Conservation (phyloP, 306 rosid species). For the Clitoria ternatea region DNA sequence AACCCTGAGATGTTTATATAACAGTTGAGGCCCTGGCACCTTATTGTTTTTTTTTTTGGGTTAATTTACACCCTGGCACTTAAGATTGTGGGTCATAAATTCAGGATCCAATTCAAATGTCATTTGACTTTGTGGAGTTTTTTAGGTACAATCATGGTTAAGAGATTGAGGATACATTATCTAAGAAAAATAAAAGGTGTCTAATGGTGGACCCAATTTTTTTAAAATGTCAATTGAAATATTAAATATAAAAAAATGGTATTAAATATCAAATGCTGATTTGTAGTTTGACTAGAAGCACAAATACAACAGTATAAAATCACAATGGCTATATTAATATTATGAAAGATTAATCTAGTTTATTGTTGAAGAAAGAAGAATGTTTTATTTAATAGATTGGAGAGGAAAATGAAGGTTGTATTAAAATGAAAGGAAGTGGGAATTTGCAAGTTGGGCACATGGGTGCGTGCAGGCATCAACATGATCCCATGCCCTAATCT, state of each 20-base stretch:
- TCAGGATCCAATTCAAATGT: neutral
- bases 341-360: neutral
- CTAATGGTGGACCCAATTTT: neutral
- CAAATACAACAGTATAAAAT: neutral
- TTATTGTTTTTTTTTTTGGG: no score
- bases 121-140: neutral
- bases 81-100: neutral
- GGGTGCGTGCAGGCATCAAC: conserved; percentile 28
- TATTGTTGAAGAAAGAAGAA: conserved; percentile 20
- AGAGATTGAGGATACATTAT: neutral
- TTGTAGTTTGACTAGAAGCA: neutral
- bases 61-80: no score
- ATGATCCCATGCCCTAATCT: conserved; percentile 3
- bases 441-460: conserved; percentile 33
- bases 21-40: neutral
- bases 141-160: neutral
- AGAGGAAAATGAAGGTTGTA: neutral
- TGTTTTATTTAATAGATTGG: conserved; percentile 21
- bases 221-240: neutral
- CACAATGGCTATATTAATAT: neutral
- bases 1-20: neutral
- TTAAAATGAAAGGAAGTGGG: neutral
- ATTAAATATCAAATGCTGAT: neutral
- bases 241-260: neutral
- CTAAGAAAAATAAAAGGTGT: neutral